A percentile compares a stretch with the other conserved stretches of the same genome.
Conservation (phyloP, 805 yeast species). For the Kluyveromyces dobzhanskii region DNA sequence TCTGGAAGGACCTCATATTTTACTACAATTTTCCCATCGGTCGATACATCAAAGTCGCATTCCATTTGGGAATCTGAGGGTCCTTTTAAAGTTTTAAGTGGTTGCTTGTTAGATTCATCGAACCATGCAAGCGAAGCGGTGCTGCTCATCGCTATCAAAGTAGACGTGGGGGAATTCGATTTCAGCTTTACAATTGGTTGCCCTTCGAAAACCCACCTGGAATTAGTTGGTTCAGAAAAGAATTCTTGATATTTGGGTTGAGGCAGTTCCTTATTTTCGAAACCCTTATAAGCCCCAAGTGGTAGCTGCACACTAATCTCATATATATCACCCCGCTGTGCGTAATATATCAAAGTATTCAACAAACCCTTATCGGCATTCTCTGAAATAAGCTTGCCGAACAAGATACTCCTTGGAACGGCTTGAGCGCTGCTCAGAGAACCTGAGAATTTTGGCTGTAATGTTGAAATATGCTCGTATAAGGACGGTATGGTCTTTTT, state of each 20-base stretch:
- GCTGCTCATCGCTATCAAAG: conserved; percentile 24
- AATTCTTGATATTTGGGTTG: conserved; percentile 69
- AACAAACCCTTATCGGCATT: conserved; percentile 23
- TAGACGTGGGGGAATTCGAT: conserved; percentile 32
- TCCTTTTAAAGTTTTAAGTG: conserved; percentile 26
- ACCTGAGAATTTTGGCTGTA: conserved; percentile 31
- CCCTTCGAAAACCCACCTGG: conserved; percentile 26
- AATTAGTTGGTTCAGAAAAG: conserved; percentile 37
- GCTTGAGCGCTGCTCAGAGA: conserved; percentile 19
- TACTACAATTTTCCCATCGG: not conserved
- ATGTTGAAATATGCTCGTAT: conserved; percentile 37
- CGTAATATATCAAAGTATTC: conserved; percentile 21
- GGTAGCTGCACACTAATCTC: conserved; percentile 26
- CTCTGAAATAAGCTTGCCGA: conserved; percentile 24
- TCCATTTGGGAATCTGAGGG: conserved; percentile 10
- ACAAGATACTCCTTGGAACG: conserved; percentile 21
- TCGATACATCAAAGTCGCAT: not conserved
- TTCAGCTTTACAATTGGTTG: conserved; percentile 24
- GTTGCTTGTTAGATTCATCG: conserved; percentile 23
- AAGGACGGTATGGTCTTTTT: conserved; percentile 74
- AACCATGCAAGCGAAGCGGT: conserved; percentile 30
- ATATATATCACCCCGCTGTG: conserved; percentile 26
- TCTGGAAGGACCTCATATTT: not conserved
- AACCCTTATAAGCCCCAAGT: conserved; percentile 15
- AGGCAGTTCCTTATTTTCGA: conserved; percentile 10